These are phyloP conservation scores for Erysimum pusillum DNA, from an alignment of 441 rosid species.

Conservation along the genomic window DNA sequence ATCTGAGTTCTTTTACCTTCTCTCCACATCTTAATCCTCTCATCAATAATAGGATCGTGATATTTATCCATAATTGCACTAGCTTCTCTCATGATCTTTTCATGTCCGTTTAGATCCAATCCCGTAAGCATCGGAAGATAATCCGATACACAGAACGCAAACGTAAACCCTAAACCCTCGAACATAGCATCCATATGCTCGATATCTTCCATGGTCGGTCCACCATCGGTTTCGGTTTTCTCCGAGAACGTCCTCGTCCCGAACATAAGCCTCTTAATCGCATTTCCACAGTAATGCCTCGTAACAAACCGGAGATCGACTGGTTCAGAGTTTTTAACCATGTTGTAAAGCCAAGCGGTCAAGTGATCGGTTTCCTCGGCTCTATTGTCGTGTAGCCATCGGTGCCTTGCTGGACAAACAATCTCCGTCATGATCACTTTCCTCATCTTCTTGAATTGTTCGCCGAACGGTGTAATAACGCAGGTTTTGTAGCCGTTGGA, in stretches of 20 bases:
- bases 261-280: constrained; percentile 54
- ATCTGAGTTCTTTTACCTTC: constrained; percentile 47
- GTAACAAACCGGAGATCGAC: constrained; percentile 51
- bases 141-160: constrained; percentile 56
- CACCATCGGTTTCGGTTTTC: constrained; percentile 43
- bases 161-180: constrained; percentile 39
- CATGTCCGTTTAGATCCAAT: constrained; percentile 60
- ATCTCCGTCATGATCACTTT: constrained; percentile 51
- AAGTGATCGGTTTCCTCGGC: constrained; percentile 63
- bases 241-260: constrained; percentile 48
- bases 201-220: constrained; percentile 51
- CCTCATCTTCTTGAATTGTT: constrained; percentile 68
- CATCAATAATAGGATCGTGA: constrained; percentile 47
- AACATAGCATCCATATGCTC: constrained; percentile 59
- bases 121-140: constrained; percentile 58
- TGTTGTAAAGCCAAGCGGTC: constrained; percentile 53
- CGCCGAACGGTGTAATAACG: constrained; percentile 45
- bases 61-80: constrained; percentile 36
- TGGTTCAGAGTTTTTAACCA: constrained; percentile 32
- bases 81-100: constrained; percentile 49
- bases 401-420: constrained; percentile 50
- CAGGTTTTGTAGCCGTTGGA: constrained; percentile 46
- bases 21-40: constrained; percentile 48
- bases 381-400: constrained; percentile 54
- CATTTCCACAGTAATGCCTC: constrained; percentile 56